phyloP scores from a whole-genome alignment of 495 filamentous ascomycete species.

The Aspergillus egyptiacus region DNA sequence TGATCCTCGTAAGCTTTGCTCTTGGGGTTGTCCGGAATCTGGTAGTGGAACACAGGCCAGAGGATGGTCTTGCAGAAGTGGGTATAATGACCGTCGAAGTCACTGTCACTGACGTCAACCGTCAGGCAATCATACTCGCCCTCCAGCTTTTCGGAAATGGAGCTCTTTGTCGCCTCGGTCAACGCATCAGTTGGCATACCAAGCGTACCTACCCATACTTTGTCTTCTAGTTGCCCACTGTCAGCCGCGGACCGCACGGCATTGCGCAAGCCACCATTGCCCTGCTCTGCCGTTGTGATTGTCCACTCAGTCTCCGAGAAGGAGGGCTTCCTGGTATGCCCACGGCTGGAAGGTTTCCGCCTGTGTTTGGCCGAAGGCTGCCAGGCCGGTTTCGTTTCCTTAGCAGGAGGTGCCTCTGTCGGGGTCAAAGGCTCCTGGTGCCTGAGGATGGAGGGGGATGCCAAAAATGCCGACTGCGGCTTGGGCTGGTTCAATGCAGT shows the following conservation, averaged over 20 bases:
- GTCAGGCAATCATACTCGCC: constrained; percentile 73
- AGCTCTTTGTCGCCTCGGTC: constrained; percentile 59
- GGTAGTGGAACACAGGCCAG: constrained; percentile 92
- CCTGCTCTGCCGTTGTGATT: constrained; percentile 78
- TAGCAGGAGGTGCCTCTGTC: constrained; percentile 19
- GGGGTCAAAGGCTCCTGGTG: constrained; percentile 47
- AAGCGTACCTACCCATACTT: constrained; percentile 83
- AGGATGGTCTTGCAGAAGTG: constrained; percentile 91
- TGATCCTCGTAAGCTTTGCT: constrained; percentile 97
- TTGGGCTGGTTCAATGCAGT: constrained; percentile 64
- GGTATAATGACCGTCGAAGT: constrained; percentile 86
- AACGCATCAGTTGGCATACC: constrained; percentile 88
- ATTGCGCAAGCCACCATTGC: constrained; percentile 85
- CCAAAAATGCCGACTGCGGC: constrained; percentile 59
- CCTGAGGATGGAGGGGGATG: constrained; percentile 66
- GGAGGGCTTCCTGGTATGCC: constrained; percentile 45
- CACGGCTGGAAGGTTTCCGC: constrained; percentile 3
- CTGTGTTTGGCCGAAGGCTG: constrained; percentile 10
- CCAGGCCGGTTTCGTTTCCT: constrained; percentile 19
- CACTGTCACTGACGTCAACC: constrained; percentile 78
- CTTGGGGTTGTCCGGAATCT: constrained; percentile 93
- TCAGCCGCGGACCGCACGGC: constrained; percentile 71
- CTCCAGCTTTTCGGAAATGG: constrained; percentile 72
- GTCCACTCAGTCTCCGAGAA: constrained; percentile 69
- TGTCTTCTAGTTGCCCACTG: constrained; percentile 56